Base-by-base conservation (phyloP, 1,139 yeast species). In the Debaryomyces fabryi region DNA sequence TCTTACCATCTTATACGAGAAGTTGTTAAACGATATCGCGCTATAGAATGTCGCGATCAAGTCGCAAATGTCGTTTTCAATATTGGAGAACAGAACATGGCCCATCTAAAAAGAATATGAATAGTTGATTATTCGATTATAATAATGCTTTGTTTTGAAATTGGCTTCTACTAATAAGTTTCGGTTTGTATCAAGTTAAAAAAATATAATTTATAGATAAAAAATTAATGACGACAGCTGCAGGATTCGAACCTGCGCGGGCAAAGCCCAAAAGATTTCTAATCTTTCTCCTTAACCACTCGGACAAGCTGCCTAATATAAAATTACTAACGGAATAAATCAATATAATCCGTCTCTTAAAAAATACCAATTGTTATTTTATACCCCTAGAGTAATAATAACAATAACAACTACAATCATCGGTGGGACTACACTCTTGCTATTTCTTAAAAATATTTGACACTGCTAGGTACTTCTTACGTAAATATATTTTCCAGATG, bases 191-290 rank as follows among this genome's bases (percentile, higher is more conserved):
- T 6, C 8, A 21, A 6, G 5, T 12, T 1, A 27, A 27, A 27
- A 27, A 4, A 25, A 25, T 2, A 12, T 12, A 25, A 6, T 24
- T 24, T 21, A 21, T 21, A 4, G 8, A 30, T n/a, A 13, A 9
- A n/a, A 6, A 30, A 33, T 20, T 21, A 59, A 63, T 57, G 57
- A 54, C 79, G 81, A 76, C 79, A 74, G 71, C 79, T 73, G 79
- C 81, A 75, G 79, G 81, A 74, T 65, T 76, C 81, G 80, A 75
- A 75, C 81, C 79, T 74, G 79, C 79, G 80, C 79, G 79, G 79
- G 79, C 80, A 70, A 60, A 74, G 79, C 79, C 80, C 80, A 76
- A 75, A 72, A 76, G 80, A 74, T 74, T 74, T 75, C 79, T 69
- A 76, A 74, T 75, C 80, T 76, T 72, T 75, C 80, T 74, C 80